Evolutionary conservation across 73 alveolate species (phyloP), one percentile per base, ranked within the genome.

Genomic region (Uronychia binucleata): DNA sequence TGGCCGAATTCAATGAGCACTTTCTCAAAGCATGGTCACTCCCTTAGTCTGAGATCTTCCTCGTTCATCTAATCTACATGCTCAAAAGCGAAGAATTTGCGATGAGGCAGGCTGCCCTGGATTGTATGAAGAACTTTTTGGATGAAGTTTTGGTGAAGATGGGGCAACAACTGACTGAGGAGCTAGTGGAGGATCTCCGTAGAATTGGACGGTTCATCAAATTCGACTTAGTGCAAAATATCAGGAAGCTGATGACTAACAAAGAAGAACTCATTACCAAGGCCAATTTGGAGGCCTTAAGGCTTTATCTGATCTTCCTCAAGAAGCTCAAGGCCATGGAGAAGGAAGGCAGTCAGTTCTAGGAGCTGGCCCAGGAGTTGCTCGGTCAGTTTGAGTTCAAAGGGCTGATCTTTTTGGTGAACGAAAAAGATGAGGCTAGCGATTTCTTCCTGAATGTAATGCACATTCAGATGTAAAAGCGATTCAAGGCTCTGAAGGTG

Each of bases 231-330:
- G 79, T 79, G 1, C 77, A 33, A 1, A 28, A 31, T n/a, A 0
- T 79, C 57, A 79, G 34, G 58, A 1, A 29, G 30, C n/a, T 35
- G 28, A 19, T 29, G 31, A 79, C 59, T 19, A 31, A 34, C 5
- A 79, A 14, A 14, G 86, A 79, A 1, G 86, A 79, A 79, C 58
- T 79, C 11, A 28, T 27, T 28, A 58, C 58, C 78, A 79, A 57
- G 57, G 67, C 67, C 19, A 46, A 46, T 46, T 19, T 46, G 5
- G 67, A 46, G 5, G 19, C n/a, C 19, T 19, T 46, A 5, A 5
- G 67, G n/a, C 67, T 46, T 19, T 46, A 46, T 19, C 19, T 46
- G 19, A 46, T 46, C 5, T 46, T 46, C 67, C 5, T 46, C 19
- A 46, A n/a, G 79, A 34, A 34, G 31, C 77, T 58, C 57, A 1